A percentile compares a stretch with the other conserved stretches of the same genome.
Evolutionary conservation across 768 basidiomycete species (phyloP).

Genomic region (Suillus plorans): DNA sequence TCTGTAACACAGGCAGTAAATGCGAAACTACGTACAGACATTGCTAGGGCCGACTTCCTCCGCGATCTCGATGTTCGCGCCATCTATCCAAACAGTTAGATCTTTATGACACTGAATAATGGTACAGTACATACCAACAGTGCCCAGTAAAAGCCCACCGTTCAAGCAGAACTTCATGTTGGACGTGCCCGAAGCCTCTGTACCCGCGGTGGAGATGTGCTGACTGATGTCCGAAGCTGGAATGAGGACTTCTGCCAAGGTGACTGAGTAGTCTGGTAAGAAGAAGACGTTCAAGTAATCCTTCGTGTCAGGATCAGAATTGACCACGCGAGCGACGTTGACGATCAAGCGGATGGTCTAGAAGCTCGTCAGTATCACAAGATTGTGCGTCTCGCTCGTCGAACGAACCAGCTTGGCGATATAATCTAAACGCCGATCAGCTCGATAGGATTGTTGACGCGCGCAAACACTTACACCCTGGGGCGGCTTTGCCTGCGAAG

Average conservation of each 20-base stretch:
- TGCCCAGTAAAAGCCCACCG: constrained; percentile 85
- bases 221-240: constrained; percentile 94
- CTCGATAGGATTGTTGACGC: constrained; percentile 10
- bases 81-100: constrained; percentile 48
- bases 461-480: constrained; percentile 61
- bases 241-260: constrained; percentile 79
- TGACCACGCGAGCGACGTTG: constrained; percentile 72
- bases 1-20: background rate
- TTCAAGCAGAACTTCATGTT: constrained; percentile 93
- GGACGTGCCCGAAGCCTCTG: constrained; percentile 81
- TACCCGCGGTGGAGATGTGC: constrained; percentile 97
- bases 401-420: constrained; percentile 79
- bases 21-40: constrained; percentile 64
- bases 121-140: constrained; percentile 51
- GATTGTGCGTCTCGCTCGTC: background rate
- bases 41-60: constrained; percentile 93
- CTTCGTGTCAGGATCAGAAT: constrained; percentile 80
- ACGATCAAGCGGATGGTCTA: constrained; percentile 92
- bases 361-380: background rate
- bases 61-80: constrained; percentile 95
- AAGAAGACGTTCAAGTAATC: constrained; percentile 89
- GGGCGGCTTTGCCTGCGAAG: constrained; percentile 97
- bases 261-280: constrained; percentile 94
- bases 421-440: constrained; percentile 53
- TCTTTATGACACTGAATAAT: background rate